Evolutionary conservation across 2,329 filamentous ascomycete genomes (phyloP).

Genomic region (Cercospora beticola): DNA sequence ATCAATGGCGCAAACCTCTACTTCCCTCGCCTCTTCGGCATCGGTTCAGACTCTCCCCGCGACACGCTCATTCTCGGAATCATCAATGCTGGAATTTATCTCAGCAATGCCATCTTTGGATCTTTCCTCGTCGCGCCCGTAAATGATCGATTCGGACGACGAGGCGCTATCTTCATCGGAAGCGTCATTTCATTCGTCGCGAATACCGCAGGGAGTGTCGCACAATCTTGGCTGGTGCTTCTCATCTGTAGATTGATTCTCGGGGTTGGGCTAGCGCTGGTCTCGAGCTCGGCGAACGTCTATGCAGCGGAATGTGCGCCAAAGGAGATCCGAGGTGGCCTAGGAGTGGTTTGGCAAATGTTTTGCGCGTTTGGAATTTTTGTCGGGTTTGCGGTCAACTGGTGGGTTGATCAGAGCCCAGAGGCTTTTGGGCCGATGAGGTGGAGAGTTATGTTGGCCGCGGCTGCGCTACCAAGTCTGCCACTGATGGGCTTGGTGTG

Average conservation of each 20-base stretch:
- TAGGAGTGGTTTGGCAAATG: background rate
- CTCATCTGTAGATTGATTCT: background rate
- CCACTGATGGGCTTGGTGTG: background rate
- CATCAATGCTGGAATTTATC: background rate
- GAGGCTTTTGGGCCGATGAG: background rate
- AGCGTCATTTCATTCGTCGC: background rate
- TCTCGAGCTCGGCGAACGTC: background rate
- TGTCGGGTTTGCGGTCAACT: background rate
- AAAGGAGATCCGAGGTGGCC: background rate
- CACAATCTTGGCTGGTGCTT: background rate
- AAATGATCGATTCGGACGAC: background rate
- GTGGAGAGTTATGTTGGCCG: background rate
- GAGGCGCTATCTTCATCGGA: background rate
- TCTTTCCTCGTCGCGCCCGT: background rate
- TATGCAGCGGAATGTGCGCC: background rate
- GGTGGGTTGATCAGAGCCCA: background rate
- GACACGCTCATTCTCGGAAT: slow-evolving; percentile 36
- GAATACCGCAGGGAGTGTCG: background rate
- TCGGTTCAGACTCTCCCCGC: slow-evolving; percentile 15
- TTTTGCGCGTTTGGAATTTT: background rate
- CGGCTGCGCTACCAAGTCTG: background rate
- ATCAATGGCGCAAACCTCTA: slow-evolving; percentile 31
- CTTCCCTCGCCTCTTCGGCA: slow-evolving; percentile 29
- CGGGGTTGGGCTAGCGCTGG: background rate
- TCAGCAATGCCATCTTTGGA: background rate